A percentile compares a stretch with the other conserved stretches of the same genome.
Evolutionary conservation across 345 rosid species (phyloP).

Genomic region (Mangifera indica): DNA sequence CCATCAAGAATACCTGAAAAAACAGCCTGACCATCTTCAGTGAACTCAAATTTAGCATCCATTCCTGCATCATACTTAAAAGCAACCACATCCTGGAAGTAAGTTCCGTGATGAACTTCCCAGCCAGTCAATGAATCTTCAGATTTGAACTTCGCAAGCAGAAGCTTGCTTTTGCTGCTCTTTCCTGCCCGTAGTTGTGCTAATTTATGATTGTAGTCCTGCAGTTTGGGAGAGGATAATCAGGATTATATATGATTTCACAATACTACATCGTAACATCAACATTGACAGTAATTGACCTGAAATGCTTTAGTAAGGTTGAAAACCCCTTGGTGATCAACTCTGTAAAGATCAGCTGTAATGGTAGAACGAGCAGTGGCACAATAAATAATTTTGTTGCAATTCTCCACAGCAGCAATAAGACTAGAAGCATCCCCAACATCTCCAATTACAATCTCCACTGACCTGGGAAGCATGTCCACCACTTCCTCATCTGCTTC

Average conservation of each 20-base stretch:
- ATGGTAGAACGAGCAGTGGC: conserved; percentile 93
- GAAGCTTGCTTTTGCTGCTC: conserved; percentile 97
- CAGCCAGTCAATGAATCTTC: conserved; percentile 68
- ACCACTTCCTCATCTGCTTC: conserved; percentile 63
- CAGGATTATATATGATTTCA: too few species aligned
- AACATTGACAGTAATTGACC: conserved; percentile 29
- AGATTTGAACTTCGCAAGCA: conserved; percentile 75
- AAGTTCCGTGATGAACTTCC: conserved; percentile 89
- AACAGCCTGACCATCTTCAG: conserved; percentile 78
- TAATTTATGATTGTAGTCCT: conserved; percentile 81
- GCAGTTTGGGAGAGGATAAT: conserved; percentile 12
- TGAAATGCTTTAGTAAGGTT: conserved; percentile 88
- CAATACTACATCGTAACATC: too few species aligned
- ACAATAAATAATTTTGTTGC: conserved; percentile 86
- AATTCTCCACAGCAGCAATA: conserved; percentile 69
- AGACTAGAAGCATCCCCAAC: conserved; percentile 81
- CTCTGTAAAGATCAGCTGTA: conserved; percentile 83
- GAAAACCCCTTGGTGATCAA: conserved; percentile 88
- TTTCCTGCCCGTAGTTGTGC: conserved; percentile 87
- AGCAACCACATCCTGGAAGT: conserved; percentile 80
- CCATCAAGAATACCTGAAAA: conserved; percentile 63
- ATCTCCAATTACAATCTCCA: conserved; percentile 78
- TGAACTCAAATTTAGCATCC: conserved; percentile 88
- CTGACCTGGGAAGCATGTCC: conserved; percentile 85
- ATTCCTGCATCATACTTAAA: conserved; percentile 90